Percentiles rank a stretch among this genome's conserved stretches.
Evolutionary conservation across 768 basidiomycete species (phyloP).

Genomic region (Auriscalpium microsporum): DNA sequence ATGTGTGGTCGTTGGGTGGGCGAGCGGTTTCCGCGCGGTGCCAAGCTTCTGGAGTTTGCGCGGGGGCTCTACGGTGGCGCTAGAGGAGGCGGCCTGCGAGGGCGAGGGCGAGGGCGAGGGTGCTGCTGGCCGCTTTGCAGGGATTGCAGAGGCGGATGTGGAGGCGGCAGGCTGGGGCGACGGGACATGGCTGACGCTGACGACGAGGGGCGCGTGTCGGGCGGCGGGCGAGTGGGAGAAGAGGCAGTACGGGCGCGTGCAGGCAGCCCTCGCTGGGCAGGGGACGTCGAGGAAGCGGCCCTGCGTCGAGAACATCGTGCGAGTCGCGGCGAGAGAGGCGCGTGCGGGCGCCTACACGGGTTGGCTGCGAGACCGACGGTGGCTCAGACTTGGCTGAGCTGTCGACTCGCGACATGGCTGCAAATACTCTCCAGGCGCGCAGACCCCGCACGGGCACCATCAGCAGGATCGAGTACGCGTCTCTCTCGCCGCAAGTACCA

Average conservation of each 20-base stretch:
- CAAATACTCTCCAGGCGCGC: neutral
- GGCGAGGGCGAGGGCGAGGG: neutral
- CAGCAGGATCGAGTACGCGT: conserved; percentile 25
- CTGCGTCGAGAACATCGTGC: conserved; percentile 60
- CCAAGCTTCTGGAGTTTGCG: conserved; percentile 56
- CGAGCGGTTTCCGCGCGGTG: conserved; percentile 31
- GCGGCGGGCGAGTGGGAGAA: conserved; percentile 52
- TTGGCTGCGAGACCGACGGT: no score
- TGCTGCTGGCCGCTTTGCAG: conserved; percentile 42
- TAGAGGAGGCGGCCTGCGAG: neutral
- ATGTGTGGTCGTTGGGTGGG: conserved; percentile 33
- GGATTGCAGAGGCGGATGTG: conserved; percentile 24
- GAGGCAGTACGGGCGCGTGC: conserved; percentile 46
- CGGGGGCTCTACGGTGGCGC: conserved; percentile 20
- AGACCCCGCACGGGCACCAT: conserved; percentile 4
- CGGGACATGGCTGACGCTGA: conserved; percentile 33
- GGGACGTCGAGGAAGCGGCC: conserved; percentile 47
- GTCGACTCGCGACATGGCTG: neutral
- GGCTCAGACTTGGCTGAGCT: no score
- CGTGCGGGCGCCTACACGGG: neutral
- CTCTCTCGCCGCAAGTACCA: neutral
- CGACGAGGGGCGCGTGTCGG: conserved; percentile 28
- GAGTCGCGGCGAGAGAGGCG: neutral
- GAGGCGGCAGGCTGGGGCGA: conserved; percentile 13
- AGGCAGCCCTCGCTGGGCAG: conserved; percentile 49